Conservation (phyloP, 1,284 basidiomycete species). For the Xanthoconium separans region DNA sequence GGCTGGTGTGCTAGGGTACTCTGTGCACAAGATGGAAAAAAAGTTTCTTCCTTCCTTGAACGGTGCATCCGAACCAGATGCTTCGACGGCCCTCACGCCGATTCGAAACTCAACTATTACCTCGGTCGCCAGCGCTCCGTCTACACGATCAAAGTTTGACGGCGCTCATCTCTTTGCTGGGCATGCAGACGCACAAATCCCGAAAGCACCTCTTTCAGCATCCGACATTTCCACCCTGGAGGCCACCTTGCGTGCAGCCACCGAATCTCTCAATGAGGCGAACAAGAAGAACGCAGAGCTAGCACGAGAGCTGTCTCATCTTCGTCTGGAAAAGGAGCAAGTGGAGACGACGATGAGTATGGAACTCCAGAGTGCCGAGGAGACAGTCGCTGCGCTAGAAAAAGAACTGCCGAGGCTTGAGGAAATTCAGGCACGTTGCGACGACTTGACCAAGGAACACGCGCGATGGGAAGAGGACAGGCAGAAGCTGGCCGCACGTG, state of each 20-base stretch:
- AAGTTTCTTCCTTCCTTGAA: conserved; percentile 41
- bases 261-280: conserved; percentile 53
- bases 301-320: conserved; percentile 55
- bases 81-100: conserved; percentile 54
- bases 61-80: conserved; percentile 33
- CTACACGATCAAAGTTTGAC: conserved; percentile 61
- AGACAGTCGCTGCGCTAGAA: conserved; percentile 58
- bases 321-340: conserved; percentile 63
- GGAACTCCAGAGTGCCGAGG: conserved; percentile 65
- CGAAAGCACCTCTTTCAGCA: conserved; percentile 35
- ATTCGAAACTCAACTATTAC: conserved; percentile 51
- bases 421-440: conserved; percentile 49
- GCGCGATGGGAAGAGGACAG: conserved; percentile 56
- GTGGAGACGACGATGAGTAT: conserved; percentile 59
- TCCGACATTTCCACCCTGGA: conserved; percentile 49
- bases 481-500: conserved; percentile 42
- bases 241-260: conserved; percentile 58
- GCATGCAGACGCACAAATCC: conserved; percentile 60
- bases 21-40: conserved; percentile 66
- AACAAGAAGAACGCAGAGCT: conserved; percentile 61
- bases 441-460: conserved; percentile 50
- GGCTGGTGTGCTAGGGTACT: conserved; percentile 71
- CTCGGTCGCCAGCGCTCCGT: conserved; percentile 47
- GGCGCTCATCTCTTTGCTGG: conserved; percentile 83
- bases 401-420: conserved; percentile 60